phyloP scores from a whole-genome alignment of 306 rosid genomes.

The Crataegus laevigata region DNA sequence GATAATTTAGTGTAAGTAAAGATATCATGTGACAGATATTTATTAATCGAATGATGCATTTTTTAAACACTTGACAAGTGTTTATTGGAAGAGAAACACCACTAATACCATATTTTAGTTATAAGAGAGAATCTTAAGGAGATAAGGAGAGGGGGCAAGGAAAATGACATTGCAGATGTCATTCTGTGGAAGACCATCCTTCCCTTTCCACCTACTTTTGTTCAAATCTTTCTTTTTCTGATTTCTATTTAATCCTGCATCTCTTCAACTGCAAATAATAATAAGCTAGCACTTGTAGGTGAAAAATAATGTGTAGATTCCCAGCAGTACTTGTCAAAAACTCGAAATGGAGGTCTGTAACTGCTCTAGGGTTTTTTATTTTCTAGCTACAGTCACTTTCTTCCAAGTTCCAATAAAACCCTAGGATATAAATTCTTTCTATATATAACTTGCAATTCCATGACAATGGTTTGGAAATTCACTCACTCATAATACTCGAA shows the following conservation, averaged over 20 bases:
- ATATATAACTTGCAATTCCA: slow-evolving; percentile 4
- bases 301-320: slow-evolving; percentile 45
- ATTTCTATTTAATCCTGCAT: slow-evolving; percentile 39
- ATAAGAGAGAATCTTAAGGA: neutral
- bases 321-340: slow-evolving; percentile 40
- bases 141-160: slow-evolving; percentile 7
- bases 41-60: too few relatives aligned
- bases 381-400: slow-evolving; percentile 57
- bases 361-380: slow-evolving; percentile 38
- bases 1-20: neutral
- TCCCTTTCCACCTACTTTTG: slow-evolving; percentile 36
- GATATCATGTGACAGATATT: neutral
- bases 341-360: slow-evolving; percentile 41
- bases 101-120: too few relatives aligned
- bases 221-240: slow-evolving; percentile 26
- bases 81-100: too few relatives aligned
- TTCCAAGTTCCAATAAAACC: slow-evolving; percentile 48
- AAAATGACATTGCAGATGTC: slow-evolving; percentile 55
- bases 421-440: slow-evolving; percentile 22
- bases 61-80: neutral
- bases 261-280: slow-evolving; percentile 31
- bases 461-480: neutral
- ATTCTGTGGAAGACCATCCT: slow-evolving; percentile 47
- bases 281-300: slow-evolving; percentile 37
- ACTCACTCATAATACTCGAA: neutral